Conservation (phyloP, 2,329 filamentous ascomycete genomes). For the Trichoderma guizhouense region DNA sequence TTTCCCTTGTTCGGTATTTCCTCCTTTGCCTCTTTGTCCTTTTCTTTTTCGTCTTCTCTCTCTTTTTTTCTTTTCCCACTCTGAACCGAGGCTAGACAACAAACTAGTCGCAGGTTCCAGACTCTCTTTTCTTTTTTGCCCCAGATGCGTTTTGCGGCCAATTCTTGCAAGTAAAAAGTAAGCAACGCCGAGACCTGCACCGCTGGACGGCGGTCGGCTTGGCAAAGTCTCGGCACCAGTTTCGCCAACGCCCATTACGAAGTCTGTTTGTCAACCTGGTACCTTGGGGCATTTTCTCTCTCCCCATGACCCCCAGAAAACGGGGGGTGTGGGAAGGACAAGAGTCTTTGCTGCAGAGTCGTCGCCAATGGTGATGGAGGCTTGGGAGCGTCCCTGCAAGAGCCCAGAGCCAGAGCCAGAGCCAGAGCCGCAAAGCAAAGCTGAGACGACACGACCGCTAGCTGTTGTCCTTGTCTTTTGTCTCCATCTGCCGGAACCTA, state of each 20-base stretch:
- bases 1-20: neutral
- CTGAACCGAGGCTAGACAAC: conserved; percentile 2
- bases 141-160: neutral
- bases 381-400: neutral
- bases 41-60: neutral
- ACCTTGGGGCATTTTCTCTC: neutral
- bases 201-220: conserved; percentile 16
- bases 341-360: neutral
- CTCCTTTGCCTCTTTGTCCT: neutral
- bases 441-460: neutral
- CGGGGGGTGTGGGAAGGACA: neutral
- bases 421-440: neutral
- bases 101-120: conserved; percentile 3
- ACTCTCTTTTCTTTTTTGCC: neutral
- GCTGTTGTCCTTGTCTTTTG: neutral
- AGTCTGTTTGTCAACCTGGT: conserved; percentile 2
- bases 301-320: neutral
- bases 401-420: neutral
- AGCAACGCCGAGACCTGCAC: conserved; percentile 20
- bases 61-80: neutral
- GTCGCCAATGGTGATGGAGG: conserved; percentile 6
- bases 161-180: neutral
- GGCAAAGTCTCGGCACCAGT: conserved; percentile 20
- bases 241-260: conserved; percentile 16
- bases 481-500: neutral